Conservation (phyloP, 129 eudicot species). For the Lonicera japonica region DNA sequence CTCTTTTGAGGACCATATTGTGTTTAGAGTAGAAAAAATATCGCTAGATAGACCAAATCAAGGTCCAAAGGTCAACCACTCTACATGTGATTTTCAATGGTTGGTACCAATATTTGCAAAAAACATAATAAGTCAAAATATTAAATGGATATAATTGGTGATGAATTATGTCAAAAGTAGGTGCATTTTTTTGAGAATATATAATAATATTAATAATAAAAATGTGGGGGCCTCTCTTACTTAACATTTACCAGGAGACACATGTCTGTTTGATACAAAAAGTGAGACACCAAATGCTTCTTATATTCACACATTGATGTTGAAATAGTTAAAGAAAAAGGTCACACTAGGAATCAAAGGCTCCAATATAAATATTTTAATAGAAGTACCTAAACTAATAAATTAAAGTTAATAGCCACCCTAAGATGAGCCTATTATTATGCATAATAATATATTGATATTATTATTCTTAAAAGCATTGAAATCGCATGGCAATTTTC, state of each 20-base stretch:
- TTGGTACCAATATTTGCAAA: too few species aligned
- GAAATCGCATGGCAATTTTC: background rate
- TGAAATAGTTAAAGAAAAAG: background rate
- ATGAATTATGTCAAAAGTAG: constrained; percentile 19
- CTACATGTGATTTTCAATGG: too few species aligned
- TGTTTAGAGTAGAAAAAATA: background rate
- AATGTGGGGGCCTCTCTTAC: constrained; percentile 6
- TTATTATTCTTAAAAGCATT: background rate
- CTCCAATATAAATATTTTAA: background rate
- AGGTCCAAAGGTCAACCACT: too few species aligned
- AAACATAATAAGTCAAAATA: constrained; percentile 12
- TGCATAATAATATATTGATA: too few species aligned
- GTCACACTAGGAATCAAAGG: background rate
- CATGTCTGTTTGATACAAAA: background rate
- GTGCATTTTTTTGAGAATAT: background rate
- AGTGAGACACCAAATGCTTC: constrained; percentile 4
- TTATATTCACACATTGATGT: constrained; percentile 3
- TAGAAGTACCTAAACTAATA: background rate
- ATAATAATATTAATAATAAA: background rate
- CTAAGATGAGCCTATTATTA: background rate
- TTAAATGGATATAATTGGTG: constrained; percentile 1
- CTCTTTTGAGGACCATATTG: background rate
- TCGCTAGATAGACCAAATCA: too few species aligned
- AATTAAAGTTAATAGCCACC: background rate
- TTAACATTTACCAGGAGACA: background rate